phyloP scores from a whole-genome alignment of 345 rosid genomes.

The Excoecaria cochinchinensis region DNA sequence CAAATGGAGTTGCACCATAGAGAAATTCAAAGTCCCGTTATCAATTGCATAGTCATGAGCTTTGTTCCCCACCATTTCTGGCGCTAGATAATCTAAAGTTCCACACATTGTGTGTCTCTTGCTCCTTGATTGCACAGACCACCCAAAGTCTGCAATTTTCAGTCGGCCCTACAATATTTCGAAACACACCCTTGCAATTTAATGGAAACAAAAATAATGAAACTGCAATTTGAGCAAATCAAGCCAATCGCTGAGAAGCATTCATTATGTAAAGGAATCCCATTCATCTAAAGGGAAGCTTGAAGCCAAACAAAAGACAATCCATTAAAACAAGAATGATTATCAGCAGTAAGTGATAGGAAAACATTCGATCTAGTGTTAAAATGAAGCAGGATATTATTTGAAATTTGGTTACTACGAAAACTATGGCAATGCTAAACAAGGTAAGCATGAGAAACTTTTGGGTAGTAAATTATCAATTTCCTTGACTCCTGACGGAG shows the following conservation, averaged over 20 bases:
- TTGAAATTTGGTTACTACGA: neutral
- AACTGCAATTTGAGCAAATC: neutral
- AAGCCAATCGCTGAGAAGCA: neutral
- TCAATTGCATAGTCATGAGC: slow-evolving; percentile 91
- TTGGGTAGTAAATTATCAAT: neutral
- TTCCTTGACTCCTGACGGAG: neutral
- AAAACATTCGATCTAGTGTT: neutral
- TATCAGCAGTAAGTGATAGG: too few species aligned
- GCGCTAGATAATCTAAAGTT: slow-evolving; percentile 90
- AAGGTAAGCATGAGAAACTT: neutral
- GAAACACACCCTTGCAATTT: neutral
- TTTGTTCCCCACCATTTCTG: slow-evolving; percentile 92
- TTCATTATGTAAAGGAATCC: neutral
- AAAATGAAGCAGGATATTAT: neutral
- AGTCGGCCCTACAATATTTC: slow-evolving; percentile 60
- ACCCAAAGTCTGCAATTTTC: slow-evolving; percentile 94
- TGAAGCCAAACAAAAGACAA: neutral
- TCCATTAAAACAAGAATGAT: neutral
- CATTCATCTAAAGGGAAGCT: neutral
- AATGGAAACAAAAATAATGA: neutral
- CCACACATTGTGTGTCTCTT: slow-evolving; percentile 98
- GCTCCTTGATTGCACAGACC: slow-evolving; percentile 95
- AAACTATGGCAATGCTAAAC: neutral
- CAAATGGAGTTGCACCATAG: slow-evolving; percentile 88
- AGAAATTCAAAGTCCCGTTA: slow-evolving; percentile 98